These are phyloP conservation scores for Lipomyces kockii DNA, from an alignment of 805 yeast genomes.

Conservation along the genomic window DNA sequence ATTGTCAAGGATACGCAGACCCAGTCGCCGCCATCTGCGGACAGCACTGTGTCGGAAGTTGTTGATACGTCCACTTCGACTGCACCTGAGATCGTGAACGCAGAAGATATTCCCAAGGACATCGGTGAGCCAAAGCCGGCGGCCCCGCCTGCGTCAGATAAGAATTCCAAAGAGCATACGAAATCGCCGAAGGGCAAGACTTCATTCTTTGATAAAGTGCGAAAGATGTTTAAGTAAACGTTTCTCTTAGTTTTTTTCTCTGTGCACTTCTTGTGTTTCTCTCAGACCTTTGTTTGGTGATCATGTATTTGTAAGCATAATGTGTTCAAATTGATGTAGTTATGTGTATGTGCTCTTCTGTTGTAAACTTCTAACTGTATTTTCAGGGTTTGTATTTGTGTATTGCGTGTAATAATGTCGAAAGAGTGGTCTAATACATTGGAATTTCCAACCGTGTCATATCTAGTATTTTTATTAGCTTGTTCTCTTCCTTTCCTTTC, in stretches of 20 bases:
- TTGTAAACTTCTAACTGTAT: neutral
- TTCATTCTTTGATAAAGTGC: constrained; percentile 22
- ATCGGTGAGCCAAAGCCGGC: neutral
- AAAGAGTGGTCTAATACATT: neutral
- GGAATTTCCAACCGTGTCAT: neutral
- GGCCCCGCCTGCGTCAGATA: neutral
- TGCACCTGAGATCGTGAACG: constrained; percentile 15
- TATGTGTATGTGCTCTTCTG: neutral
- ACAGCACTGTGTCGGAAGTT: constrained; percentile 8
- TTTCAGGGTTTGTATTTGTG: constrained; percentile 4
- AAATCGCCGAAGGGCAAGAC: constrained; percentile 8
- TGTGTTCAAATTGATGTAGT: neutral
- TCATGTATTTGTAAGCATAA: neutral
- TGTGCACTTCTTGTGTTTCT: neutral
- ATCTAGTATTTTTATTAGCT: neutral
- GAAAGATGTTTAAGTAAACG: constrained; percentile 17
- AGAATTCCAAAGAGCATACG: neutral
- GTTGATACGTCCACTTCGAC: constrained; percentile 11
- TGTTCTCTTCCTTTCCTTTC: neutral
- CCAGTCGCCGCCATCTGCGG: constrained; percentile 5
- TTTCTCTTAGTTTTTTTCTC: neutral
- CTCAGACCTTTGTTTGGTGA: neutral
- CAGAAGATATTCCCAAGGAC: constrained; percentile 8
- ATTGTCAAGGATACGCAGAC: neutral
- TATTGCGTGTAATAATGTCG: neutral